phyloP scores from a whole-genome alignment of 2,329 filamentous ascomycete genomes.

The Ceratocystis destructans region DNA sequence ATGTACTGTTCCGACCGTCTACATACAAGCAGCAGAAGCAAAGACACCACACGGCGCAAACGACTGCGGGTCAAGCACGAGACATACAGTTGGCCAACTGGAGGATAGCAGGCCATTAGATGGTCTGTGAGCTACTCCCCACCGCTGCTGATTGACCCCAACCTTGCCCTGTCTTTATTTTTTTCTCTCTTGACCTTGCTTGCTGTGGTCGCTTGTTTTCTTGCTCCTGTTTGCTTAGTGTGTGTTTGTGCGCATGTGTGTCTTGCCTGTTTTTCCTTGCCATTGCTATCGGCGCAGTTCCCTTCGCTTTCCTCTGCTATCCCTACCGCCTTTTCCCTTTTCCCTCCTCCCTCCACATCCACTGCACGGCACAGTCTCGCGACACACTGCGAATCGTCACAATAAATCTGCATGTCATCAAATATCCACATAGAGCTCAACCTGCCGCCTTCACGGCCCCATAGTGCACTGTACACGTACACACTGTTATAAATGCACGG shows the following conservation, averaged over 20 bases:
- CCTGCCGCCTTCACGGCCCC: neutral
- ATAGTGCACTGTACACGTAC: neutral
- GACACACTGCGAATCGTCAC: neutral
- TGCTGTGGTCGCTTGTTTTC: neutral
- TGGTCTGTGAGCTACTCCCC: neutral
- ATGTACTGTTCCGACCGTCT: neutral
- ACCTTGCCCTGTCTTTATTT: neutral
- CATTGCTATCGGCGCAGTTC: neutral
- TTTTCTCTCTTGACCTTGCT: neutral
- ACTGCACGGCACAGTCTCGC: neutral
- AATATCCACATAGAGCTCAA: neutral
- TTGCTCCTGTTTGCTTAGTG: neutral
- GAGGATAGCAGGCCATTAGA: neutral
- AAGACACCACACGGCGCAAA: neutral
- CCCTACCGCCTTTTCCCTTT: neutral
- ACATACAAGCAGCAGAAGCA: neutral
- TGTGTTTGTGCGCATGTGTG: neutral
- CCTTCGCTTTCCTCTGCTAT: neutral
- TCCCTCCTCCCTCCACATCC: neutral
- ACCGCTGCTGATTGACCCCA: neutral
- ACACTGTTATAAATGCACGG: slow-evolving; percentile 1
- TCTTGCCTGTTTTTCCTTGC: neutral
- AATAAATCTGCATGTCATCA: neutral
- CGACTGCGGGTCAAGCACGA: neutral
- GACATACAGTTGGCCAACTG: neutral